A percentile compares a stretch with the other conserved stretches of the same genome.
Conservation (phyloP, 2,329 filamentous ascomycete genomes). For the Zarea fungicola region DNA sequence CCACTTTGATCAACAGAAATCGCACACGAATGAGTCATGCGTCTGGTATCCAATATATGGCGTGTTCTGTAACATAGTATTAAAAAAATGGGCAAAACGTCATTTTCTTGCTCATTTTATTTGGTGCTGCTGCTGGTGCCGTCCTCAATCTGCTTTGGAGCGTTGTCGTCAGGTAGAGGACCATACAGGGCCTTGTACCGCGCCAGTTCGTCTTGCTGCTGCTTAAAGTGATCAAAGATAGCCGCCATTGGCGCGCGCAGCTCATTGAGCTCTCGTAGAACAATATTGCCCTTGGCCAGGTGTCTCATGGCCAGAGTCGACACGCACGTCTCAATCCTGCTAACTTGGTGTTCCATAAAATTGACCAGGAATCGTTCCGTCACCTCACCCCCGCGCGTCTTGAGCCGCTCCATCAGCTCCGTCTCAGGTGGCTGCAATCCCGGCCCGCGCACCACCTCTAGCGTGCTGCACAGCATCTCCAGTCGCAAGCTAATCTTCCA, state of each 20-base stretch:
- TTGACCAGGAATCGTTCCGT: constrained; percentile 83
- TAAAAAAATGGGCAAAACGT: not conserved
- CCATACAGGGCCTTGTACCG: constrained; percentile 53
- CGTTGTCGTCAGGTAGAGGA: constrained; percentile 26
- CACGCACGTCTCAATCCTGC: constrained; percentile 87
- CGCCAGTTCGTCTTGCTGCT: constrained; percentile 59
- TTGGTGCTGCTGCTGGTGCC: too few species aligned
- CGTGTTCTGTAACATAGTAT: not conserved
- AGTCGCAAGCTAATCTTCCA: constrained; percentile 86
- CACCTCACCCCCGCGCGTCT: constrained; percentile 69
- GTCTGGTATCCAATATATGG: constrained; percentile 1
- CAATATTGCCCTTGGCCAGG: constrained; percentile 64
- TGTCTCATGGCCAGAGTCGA: constrained; percentile 75
- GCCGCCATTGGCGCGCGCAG: constrained; percentile 73
- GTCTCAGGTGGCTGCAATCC: constrained; percentile 75
- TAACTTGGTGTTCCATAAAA: constrained; percentile 92
- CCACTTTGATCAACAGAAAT: too few species aligned
- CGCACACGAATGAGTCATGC: not conserved
- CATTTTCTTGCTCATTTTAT: not conserved
- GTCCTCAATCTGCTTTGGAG: constrained; percentile 6
- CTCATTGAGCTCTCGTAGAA: constrained; percentile 59
- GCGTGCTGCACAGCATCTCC: constrained; percentile 84
- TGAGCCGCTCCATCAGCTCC: constrained; percentile 67
- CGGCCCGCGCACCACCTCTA: constrained; percentile 65
- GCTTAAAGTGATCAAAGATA: constrained; percentile 57